Base-by-base conservation (phyloP, 345 rosid genomes). In the Corchorus capsularis region DNA sequence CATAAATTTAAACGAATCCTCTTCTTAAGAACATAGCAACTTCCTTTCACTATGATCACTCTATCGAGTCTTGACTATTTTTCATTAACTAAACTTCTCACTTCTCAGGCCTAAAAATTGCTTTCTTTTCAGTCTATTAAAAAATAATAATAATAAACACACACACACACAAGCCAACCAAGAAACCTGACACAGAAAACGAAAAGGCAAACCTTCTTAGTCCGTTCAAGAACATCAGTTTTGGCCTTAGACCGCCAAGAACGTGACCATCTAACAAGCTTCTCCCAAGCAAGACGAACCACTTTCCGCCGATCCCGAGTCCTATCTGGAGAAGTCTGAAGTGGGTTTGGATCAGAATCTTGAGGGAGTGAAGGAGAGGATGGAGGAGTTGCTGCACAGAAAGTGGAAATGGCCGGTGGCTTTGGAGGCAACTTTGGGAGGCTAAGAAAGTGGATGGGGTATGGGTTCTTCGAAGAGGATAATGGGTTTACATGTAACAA, bases 251-350 rank as follows among this genome's bases (percentile, higher is more conserved):
- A 88, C 43, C 94, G 93, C 91, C 87, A 89, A 32, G 96, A 88
- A 79, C 98, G 92, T 8, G 98, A 94, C 98, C 98, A 94, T 2
- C 96, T 82, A 72, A 94, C 92, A 10, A 94, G 80, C 84, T 91
- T 92, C 84, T 92, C 98, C 98, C 98, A 94, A 1, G 97, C 98
- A 4, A 92, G 61, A 55, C 89, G 85, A 70, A 92, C 97, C 17
- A 90, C 85, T 80, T 84, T 88, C 20, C 96, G 89, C 57, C 93
- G 86, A 75, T 87, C 94, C 35, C 79, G 78, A 16, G 77, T 39
- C 75, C 81, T 77, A 5, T 86, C 87, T 39, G 86, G 54, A 27
- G 75, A 71, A 37, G 39, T 41, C 69, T 57, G 27, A 8, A 19
- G 7, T 15, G 79, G 75, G 63, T 72, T 77, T 45, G 71, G 60